phyloP scores from a whole-genome alignment of 306 rosid genomes.

The Glycine latifolia region DNA sequence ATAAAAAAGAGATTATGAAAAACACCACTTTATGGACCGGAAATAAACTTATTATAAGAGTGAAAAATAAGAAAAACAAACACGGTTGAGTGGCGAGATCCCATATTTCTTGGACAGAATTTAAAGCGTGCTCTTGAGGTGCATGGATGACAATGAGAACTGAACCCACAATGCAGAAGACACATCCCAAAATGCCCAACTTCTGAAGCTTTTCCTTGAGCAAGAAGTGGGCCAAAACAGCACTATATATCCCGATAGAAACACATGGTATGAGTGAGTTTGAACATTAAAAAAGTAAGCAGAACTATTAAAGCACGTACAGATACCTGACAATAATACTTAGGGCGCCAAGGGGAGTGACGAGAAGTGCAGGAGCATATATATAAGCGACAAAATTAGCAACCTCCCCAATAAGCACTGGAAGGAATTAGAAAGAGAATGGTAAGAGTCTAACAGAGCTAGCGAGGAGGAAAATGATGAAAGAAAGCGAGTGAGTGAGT shows the following conservation, averaged over 20 bases:
- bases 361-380: constrained; percentile 18
- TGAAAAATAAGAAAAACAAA: not conserved
- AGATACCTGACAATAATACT: constrained; percentile 24
- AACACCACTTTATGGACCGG: constrained; percentile 1
- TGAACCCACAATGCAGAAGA: constrained; percentile 8
- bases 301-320: too few relatives aligned
- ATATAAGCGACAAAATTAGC: constrained; percentile 10
- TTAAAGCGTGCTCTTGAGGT: constrained; percentile 8
- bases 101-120: constrained; percentile 28
- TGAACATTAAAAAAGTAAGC: too few relatives aligned
- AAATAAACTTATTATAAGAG: not conserved
- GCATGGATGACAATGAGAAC: constrained; percentile 27
- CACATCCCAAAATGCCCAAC: constrained; percentile 22
- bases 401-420: constrained; percentile 20
- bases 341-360: constrained; percentile 15
- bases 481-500: too few relatives aligned
- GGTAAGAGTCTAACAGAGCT: too few relatives aligned
- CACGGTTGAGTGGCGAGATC: constrained; percentile 22
- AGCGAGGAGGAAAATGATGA: too few relatives aligned
- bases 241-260: not conserved
- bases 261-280: not conserved
- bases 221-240: constrained; percentile 27
- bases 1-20: constrained; percentile 24
- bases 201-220: constrained; percentile 16
- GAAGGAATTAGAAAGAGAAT: not conserved